Evolutionary conservation across 1,284 basidiomycete species (phyloP).

Genomic region (Leucoagaricus sp.): DNA sequence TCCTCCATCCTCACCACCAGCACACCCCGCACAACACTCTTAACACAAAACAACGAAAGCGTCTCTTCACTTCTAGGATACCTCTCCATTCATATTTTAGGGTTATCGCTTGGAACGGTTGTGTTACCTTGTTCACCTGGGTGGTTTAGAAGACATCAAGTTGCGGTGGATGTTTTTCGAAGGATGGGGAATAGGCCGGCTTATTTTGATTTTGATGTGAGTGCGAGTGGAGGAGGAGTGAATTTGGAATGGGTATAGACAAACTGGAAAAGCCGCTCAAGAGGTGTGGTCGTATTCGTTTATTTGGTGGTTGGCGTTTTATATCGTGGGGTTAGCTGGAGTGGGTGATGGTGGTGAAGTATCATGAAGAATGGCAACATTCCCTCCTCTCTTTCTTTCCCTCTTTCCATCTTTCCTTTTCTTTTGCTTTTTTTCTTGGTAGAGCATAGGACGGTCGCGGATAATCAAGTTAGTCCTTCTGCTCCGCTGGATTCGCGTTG

Average conservation of each 20-base stretch:
- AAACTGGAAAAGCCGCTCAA: conserved; percentile 70
- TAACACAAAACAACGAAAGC: conserved; percentile 82
- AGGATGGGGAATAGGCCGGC: conserved; percentile 6
- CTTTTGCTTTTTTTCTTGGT: too few species aligned
- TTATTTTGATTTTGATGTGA: conserved; percentile 18
- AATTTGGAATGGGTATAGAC: conserved; percentile 34
- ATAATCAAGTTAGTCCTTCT: too few species aligned
- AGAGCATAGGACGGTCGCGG: too few species aligned
- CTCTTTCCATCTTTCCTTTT: conserved; percentile 2
- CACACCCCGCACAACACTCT: conserved; percentile 40
- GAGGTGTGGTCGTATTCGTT: conserved; percentile 79
- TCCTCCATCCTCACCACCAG: conserved; percentile 64
- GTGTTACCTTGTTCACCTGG: conserved; percentile 79
- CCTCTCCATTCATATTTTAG: conserved; percentile 86
- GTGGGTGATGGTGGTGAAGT: conserved; percentile 48
- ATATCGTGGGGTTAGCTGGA: conserved; percentile 35
- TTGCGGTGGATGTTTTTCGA: conserved; percentile 17
- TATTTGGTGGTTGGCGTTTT: conserved; percentile 76
- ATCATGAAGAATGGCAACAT: conserved; percentile 78
- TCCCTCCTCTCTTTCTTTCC: conserved; percentile 5
- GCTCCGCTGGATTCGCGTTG: too few species aligned
- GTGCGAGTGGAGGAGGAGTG: too few species aligned
- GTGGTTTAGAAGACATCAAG: conserved; percentile 59
- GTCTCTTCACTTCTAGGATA: conserved; percentile 87
- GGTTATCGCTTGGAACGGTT: conserved; percentile 80